Evolutionary conservation across 2,329 filamentous ascomycete genomes (phyloP), one percentile per base, ranked within the genome.

Genomic region (Colletotrichum magnum): DNA sequence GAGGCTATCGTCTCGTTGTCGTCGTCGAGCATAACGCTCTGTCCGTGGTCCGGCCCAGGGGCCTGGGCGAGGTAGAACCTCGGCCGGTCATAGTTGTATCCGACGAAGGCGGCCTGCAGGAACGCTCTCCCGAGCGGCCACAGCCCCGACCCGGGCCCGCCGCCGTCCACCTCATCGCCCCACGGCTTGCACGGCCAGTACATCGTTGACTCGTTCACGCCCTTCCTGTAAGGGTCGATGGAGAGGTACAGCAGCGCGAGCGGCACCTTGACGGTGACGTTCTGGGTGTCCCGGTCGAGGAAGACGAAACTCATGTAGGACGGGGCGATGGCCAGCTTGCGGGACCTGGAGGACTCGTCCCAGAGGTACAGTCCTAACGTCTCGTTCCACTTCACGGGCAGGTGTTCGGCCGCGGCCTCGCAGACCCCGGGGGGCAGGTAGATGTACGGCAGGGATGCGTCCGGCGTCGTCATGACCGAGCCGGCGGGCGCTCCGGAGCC

Each of bases 291-390:
- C 21, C 41, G 12, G n/a, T 61, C 48, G 2, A 18, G 15, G 10
- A 61, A 53, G 9, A 53, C 48, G 13, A 61, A 61, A 2, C n/a
- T 4, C 58, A 61, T 61, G 48, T 53, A 61, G 5, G 58, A 36
- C 10, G 58, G 36, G 2, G 58, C 28, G 36, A 43, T 53, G 39
- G 45, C 15, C 4, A 61, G 21, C 10, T 32, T 7, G 5, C 10
- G 2, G 28, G 28, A 32, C 28, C 28, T 28, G 58, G 3, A 13
- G 5, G 32, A n/a, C 36, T n/a, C 15, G 4, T 61, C 6, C 58
- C 48, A 61, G 12, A 53, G 13, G 21, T 53, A 61, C n/a, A 61
- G 26, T 3, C 58, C 48, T 10, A 53, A 15, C 13, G 21, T 9
- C 4, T 51, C 7, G 5, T 43, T 6, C 21, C 15, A 53, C 13